Percentiles rank a stretch among this genome's conserved stretches.
Conservation (phyloP, 2,329 filamentous ascomycete genomes). For the Fusarium dlaminii region DNA sequence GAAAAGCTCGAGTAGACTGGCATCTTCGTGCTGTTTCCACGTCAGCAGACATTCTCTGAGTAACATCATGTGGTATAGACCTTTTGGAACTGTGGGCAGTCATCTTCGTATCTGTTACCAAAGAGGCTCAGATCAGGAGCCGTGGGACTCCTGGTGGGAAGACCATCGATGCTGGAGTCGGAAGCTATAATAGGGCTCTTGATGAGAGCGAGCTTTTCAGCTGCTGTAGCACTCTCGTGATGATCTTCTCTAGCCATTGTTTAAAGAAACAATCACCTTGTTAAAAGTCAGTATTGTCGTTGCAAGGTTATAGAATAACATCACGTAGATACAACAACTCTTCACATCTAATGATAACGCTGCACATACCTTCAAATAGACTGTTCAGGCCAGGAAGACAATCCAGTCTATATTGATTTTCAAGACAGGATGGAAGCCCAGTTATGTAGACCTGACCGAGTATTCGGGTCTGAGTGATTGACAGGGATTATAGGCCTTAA, state of each 20-base stretch:
- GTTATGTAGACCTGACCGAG: not conserved
- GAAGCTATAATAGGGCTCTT: conserved; percentile 44
- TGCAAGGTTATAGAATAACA: not conserved
- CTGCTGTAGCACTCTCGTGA: not conserved
- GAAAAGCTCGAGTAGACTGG: conserved; percentile 51
- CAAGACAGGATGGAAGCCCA: not conserved
- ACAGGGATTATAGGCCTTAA: not conserved
- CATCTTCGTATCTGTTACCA: conserved; percentile 38
- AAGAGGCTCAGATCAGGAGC: conserved; percentile 36
- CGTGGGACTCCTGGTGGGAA: not conserved
- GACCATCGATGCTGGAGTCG: conserved; percentile 20
- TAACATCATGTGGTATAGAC: not conserved
- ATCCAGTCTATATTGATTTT: not conserved
- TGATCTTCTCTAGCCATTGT: conserved; percentile 31
- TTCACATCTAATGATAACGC: not conserved
- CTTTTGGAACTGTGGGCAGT: conserved; percentile 41
- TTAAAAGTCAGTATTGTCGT: not conserved
- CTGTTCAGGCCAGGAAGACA: not conserved
- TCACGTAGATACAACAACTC: not conserved
- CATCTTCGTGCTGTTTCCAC: conserved; percentile 46
- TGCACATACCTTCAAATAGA: not conserved
- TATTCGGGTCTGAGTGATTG: not conserved
- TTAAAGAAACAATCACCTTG: not conserved
- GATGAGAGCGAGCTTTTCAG: conserved; percentile 45
- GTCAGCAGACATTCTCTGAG: not conserved